Percentiles rank a stretch among this genome's conserved stretches.
phyloP scores from a whole-genome alignment of 192 early-diverging fungal species.

The Backusella tarrabulga region DNA sequence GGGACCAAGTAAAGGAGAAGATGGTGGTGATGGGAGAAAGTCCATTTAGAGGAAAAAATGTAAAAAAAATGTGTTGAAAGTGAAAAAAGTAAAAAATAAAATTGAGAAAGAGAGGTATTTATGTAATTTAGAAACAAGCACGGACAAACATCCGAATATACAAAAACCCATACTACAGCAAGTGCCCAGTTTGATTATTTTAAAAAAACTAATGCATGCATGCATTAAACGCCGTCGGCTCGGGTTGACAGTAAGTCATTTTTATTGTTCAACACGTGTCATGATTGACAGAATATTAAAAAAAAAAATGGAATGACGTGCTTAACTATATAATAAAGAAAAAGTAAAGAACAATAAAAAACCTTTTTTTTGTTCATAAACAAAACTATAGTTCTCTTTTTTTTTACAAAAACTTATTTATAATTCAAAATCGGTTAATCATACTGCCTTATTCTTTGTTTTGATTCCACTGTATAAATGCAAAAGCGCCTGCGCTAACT shows the following conservation, averaged over 20 bases:
- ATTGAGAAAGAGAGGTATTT: neutral
- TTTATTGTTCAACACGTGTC: conserved; percentile 3
- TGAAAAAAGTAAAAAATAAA: neutral
- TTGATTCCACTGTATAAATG: neutral
- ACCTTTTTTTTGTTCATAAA: neutral
- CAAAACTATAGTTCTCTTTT: neutral
- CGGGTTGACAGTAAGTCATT: conserved; percentile 5
- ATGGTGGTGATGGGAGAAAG: conserved; percentile 21
- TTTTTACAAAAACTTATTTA: neutral
- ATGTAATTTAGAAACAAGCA: conserved; percentile 1
- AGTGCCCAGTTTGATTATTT: conserved; percentile 6
- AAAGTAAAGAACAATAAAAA: neutral
- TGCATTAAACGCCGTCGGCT: conserved; percentile 6
- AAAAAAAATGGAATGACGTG: neutral
- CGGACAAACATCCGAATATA: conserved; percentile 2
- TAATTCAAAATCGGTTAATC: neutral
- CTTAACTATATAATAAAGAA: neutral
- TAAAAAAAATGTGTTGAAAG: neutral
- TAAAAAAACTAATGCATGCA: neutral
- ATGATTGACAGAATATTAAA: conserved; percentile 1
- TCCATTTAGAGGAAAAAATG: conserved; percentile 3
- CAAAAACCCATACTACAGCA: neutral
- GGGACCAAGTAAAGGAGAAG: conserved; percentile 9
- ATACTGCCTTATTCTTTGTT: neutral
- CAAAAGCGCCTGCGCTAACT: neutral